Percentiles rank a stretch among this genome's conserved stretches.
These are phyloP conservation scores for Nicotiana tomentosiformis DNA, from an alignment of 257 asterid genomes.

Conservation along the genomic window DNA sequence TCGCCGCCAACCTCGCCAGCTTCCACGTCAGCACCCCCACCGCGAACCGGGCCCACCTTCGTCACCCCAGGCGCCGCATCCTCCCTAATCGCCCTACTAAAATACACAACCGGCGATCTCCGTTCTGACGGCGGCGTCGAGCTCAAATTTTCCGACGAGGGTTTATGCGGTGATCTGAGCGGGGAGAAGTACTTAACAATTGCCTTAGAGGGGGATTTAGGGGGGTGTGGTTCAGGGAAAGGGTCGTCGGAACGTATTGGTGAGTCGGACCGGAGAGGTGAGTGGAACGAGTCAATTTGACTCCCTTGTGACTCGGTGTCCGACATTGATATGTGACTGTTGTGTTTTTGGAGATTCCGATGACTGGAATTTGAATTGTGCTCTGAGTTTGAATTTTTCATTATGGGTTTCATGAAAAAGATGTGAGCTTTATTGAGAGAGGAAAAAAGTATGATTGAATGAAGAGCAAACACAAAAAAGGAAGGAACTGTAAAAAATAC, in stretches of 20 bases:
- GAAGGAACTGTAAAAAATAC: not conserved
- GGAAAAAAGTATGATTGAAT: not conserved
- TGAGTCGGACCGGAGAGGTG: constrained; percentile 70
- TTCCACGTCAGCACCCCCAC: constrained; percentile 34
- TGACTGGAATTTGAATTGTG: not conserved
- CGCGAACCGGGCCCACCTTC: constrained; percentile 31
- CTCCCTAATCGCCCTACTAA: constrained; percentile 32
- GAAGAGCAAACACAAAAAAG: not conserved
- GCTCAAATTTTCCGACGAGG: constrained; percentile 23
- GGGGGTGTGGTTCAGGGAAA: constrained; percentile 22
- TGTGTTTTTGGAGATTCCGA: constrained; percentile 28
- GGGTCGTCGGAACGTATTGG: constrained; percentile 74
- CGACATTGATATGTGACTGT: constrained; percentile 70
- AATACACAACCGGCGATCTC: constrained; percentile 29
- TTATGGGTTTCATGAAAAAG: not conserved
- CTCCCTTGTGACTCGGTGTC: constrained; percentile 77
- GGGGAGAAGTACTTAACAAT: constrained; percentile 46
- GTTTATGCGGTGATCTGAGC: constrained; percentile 44
- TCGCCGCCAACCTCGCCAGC: constrained; percentile 49
- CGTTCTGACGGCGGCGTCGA: constrained; percentile 1
- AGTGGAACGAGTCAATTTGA: constrained; percentile 65
- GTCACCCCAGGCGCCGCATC: constrained; percentile 31
- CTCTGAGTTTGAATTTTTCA: constrained; percentile 16
- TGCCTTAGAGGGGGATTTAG: constrained; percentile 27
- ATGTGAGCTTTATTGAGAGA: not conserved